Base-by-base conservation (phyloP, 1,284 basidiomycete species). In the Leccinum solheimii region DNA sequence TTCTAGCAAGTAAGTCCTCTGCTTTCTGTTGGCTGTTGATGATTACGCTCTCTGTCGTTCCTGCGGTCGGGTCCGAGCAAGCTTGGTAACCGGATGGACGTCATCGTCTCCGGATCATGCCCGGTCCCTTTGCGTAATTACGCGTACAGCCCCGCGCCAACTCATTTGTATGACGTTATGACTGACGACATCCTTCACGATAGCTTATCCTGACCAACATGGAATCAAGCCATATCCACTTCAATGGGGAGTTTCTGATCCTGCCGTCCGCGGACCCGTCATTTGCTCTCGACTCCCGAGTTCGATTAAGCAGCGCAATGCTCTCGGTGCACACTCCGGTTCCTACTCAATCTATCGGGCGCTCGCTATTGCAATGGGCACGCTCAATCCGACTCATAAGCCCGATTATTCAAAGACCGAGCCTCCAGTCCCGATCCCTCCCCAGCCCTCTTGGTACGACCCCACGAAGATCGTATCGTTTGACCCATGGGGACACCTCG, bases 281-380 rank as follows among this genome's bases (percentile, higher is more conserved):
- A 86, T 98, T 60, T 95, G 93, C 68, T 95, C 92, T 1, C 89
- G 97, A 34, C 88, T 96, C 49, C 86, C 90, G 0, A 83, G 85
- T 32, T 90, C 89, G 56, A 91, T 98, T 78, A 95, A 95, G 76
- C 84, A 89, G 62, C 89, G 96, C 60, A 98, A 98, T 76, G 92
- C 96, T 11, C 86, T 98, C 72, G 96, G 96, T 13, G 95, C 97
- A 0, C 95, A 98, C 73, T 90, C 89, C 0, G 96, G 95, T 11
- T 92, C 90, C 2, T 98, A 98, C 78, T 95, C 92, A 10, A 94
- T 98, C 77, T 98, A 98, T 77, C 88, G 94, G 51, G 94, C 96
- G 0, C 83, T 98, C 11, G 87, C 92, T 10, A 93, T 96, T 69
- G 95, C 94, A 3, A 92, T 96, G 85, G 94, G 94, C 55, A 86